Evolutionary conservation across 2,329 filamentous ascomycete species (phyloP), one percentile per base, ranked within the genome.

Genomic region (Cyphellophora attinorum): DNA sequence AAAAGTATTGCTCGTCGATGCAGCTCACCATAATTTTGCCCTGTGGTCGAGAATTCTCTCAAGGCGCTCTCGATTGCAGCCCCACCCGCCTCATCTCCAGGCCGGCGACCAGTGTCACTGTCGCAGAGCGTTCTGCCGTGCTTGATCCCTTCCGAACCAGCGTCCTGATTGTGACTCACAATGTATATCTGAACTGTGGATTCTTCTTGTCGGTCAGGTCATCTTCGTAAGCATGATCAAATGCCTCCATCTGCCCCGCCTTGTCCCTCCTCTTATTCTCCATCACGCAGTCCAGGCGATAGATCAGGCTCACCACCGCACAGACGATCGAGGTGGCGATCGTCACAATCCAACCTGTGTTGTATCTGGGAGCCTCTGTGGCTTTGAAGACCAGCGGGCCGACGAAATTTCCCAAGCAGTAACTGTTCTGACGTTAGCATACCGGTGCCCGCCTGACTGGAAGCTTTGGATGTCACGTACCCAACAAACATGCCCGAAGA

Each of bases 181-280:
- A n/a, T n/a, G 15, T 37, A 21, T 37, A 37, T 27, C 27, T 44
- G 16, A 43, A 45, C 13, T 53, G 52, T 45, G 35, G 45, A 6
- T 54, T 52, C 39, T 33, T 60, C 32, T 46, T 58, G 43, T 70
- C 66, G 4, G 65, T 70, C 28, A 68, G 51, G 40, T 70, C 65
- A 48, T 72, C 66, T 31, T 71, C 64, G 37, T 67, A 71, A 1
- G 67, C 67, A 46, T 70, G 59, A 29, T 70, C 68, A 31, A 60
- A 72, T 2, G 56, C 65, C 48, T 72, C 67, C n/a, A 55, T 35
- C 6, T 54, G 57, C 51, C 40, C 37, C 10, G 15, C 12, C 11
- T 23, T 30, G 14, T 42, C 40, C 17, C 40, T 14, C 16, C 25
- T 33, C 27, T 42, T 40, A 23, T 42, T 42, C 25, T 42, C 37